Conservation (phyloP, 2,329 filamentous ascomycete species). For the Neofusicoccum umdonicola region DNA sequence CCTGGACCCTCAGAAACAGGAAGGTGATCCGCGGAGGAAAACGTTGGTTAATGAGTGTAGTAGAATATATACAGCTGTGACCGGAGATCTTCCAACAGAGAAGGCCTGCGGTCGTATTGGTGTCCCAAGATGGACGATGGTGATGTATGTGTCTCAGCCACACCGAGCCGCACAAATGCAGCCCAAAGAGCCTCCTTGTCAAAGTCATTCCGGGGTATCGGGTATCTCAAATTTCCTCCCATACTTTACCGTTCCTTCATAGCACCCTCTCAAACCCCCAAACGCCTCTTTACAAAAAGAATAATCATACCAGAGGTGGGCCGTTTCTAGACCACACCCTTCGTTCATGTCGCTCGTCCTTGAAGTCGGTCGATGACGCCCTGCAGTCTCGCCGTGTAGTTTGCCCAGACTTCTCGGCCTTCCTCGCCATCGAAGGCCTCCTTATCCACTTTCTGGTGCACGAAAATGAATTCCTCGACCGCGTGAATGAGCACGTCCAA, state of each 20-base stretch:
- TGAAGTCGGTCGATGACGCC: conserved; percentile 50
- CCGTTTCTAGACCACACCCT: background rate
- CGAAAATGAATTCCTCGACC: conserved; percentile 61
- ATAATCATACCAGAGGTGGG: background rate
- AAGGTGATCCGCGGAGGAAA: background rate
- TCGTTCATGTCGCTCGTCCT: conserved; percentile 8
- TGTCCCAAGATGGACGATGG: background rate
- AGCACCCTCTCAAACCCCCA: background rate
- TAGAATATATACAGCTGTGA: background rate
- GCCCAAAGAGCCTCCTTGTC: background rate
- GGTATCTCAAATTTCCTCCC: conserved; percentile 17
- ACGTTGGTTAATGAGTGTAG: background rate
- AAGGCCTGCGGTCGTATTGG: background rate
- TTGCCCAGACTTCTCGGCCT: conserved; percentile 44
- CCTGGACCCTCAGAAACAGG: background rate
- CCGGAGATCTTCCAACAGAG: background rate
- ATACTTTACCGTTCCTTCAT: background rate
- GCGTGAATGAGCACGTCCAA: conserved; percentile 54
- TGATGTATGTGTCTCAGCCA: background rate
- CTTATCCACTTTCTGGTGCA: conserved; percentile 58
- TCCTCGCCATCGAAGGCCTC: conserved; percentile 44
- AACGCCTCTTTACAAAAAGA: background rate
- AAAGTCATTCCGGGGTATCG: conserved; percentile 14
- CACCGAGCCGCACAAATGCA: background rate
- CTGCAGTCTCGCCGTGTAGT: conserved; percentile 55